Evolutionary conservation across 202 grass and related monocot species (phyloP).

Genomic region (Setaria italica): DNA sequence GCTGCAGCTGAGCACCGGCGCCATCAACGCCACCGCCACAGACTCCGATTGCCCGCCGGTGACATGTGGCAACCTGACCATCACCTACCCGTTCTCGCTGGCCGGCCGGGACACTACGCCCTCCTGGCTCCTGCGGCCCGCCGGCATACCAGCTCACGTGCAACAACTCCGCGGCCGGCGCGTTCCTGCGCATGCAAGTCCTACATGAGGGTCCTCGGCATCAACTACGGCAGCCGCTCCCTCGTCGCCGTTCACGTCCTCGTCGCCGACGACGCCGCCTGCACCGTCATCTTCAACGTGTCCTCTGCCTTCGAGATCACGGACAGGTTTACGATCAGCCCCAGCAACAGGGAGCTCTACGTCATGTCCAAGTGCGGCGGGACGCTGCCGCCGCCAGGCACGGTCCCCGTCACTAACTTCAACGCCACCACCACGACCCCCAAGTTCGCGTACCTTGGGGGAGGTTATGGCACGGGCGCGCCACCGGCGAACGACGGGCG

Average conservation of each 20-base stretch:
- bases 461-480: conserved; percentile 16
- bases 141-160: conserved; percentile 48
- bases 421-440: conserved; percentile 9
- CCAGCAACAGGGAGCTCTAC: conserved; percentile 50
- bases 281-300: conserved; percentile 32
- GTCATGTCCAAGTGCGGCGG: conserved; percentile 39
- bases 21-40: not conserved
- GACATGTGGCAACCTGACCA: conserved; percentile 54
- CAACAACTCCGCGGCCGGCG: not conserved
- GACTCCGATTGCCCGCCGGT: conserved; percentile 40
- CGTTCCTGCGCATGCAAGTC: conserved; percentile 24
- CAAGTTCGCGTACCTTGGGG: conserved; percentile 44
- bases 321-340: conserved; percentile 42
- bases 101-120: not conserved
- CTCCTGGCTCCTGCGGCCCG: conserved; percentile 49
- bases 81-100: conserved; percentile 62
- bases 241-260: conserved; percentile 43
- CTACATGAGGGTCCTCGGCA: conserved; percentile 39
- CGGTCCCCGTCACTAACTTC: not conserved
- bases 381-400: not conserved
- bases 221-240: conserved; percentile 54
- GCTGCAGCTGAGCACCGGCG: not conserved
- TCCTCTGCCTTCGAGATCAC: conserved; percentile 19
- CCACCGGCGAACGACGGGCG: not conserved
- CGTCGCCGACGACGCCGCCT: conserved; percentile 24